A percentile compares a stretch with the other conserved stretches of the same genome.
phyloP scores from a whole-genome alignment of 108 stramenopile species.

The Pseudonitzschia multiseries region DNA sequence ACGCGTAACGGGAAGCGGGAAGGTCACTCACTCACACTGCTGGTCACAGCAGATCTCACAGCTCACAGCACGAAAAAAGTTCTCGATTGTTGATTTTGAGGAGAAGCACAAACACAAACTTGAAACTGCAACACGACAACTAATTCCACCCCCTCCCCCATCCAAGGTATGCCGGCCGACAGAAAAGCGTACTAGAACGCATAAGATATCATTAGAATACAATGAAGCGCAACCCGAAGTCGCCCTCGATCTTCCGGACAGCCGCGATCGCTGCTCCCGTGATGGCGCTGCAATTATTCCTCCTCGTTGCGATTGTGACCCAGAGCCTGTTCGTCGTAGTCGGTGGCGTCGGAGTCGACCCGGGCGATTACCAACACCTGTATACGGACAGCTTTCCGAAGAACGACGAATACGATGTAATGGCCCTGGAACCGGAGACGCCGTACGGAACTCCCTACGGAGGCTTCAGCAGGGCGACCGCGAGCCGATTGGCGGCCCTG shows the following conservation, averaged over 20 bases:
- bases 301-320: background rate
- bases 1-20: too few species aligned
- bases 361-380: slow-evolving; percentile 7
- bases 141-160: too few species aligned
- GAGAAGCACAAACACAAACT: too few species aligned
- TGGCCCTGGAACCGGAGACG: slow-evolving; percentile 44
- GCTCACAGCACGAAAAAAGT: too few species aligned
- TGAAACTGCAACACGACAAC: too few species aligned
- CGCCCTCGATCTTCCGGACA: too few species aligned
- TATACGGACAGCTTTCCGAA: slow-evolving; percentile 23
- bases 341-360: background rate
- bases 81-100: too few species aligned
- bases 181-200: background rate
- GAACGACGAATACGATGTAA: slow-evolving; percentile 44
- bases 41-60: too few species aligned
- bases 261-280: background rate
- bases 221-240: background rate
- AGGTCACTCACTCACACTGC: too few species aligned
- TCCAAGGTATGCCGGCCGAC: too few species aligned
- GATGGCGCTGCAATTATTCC: background rate
- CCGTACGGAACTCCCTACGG: slow-evolving; percentile 75
- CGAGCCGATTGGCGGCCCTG: slow-evolving; percentile 62
- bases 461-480: slow-evolving; percentile 76
- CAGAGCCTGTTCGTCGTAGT: background rate
- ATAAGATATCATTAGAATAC: background rate